Conservation (phyloP, 177 flowering plant genomes). For the Vitis hybrid region DNA sequence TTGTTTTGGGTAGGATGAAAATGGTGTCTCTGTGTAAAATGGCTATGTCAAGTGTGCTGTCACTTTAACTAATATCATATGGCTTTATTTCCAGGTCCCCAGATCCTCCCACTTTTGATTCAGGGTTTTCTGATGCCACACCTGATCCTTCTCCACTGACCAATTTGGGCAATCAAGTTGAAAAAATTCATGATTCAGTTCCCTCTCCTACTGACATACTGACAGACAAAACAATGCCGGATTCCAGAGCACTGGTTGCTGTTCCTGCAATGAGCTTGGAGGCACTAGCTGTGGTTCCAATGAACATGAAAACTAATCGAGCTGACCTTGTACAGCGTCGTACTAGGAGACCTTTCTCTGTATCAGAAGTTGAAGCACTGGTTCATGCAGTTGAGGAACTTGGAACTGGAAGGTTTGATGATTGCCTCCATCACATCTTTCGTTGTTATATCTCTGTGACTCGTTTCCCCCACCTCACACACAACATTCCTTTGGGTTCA, state of each 20-base stretch:
- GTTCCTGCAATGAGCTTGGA: constrained; percentile 48
- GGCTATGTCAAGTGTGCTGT: neutral
- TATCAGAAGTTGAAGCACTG: constrained; percentile 92
- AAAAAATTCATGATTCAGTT: constrained; percentile 35
- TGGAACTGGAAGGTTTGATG: constrained; percentile 91
- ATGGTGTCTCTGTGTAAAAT: neutral
- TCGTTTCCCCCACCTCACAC: neutral
- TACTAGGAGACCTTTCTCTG: constrained; percentile 93
- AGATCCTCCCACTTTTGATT: constrained; percentile 34
- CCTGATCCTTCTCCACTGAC: constrained; percentile 32
- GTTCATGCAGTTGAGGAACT: constrained; percentile 94
- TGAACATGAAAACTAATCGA: constrained; percentile 47
- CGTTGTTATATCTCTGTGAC: neutral
- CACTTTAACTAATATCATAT: neutral
- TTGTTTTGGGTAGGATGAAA: too few species aligned
- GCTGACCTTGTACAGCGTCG: constrained; percentile 81
- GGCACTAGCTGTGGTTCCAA: constrained; percentile 65
- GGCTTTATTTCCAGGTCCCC: constrained; percentile 42
- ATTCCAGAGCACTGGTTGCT: constrained; percentile 65
- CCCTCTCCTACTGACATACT: constrained; percentile 32
- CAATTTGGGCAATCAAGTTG: constrained; percentile 30
- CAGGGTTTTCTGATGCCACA: constrained; percentile 33
- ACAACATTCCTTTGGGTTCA: neutral
- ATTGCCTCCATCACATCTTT: constrained; percentile 2
- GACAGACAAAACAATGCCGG: constrained; percentile 26